phyloP scores from a whole-genome alignment of 768 basidiomycete species.

The Filobasidium wieringae region DNA sequence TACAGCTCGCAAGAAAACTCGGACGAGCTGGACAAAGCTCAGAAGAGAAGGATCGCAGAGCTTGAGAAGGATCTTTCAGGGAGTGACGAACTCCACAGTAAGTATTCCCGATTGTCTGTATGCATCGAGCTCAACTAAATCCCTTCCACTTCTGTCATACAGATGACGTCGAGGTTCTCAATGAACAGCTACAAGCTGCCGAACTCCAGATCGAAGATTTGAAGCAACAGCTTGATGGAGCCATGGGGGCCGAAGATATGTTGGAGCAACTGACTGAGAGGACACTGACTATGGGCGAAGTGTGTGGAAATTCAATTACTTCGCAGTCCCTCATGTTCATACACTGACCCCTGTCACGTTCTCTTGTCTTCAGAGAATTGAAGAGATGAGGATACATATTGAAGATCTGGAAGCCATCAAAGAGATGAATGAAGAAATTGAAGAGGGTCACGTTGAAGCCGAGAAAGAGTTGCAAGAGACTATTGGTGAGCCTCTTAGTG shows the following conservation, averaged over 20 bases:
- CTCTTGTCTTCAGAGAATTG: slow-evolving; percentile 64
- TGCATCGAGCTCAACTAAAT: no score
- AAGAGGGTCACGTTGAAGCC: slow-evolving; percentile 88
- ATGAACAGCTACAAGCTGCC: slow-evolving; percentile 73
- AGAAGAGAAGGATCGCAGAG: slow-evolving; percentile 64
- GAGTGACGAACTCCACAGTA: slow-evolving; percentile 42
- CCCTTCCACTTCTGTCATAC: background rate
- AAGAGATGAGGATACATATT: slow-evolving; percentile 90
- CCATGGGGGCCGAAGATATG: slow-evolving; percentile 90
- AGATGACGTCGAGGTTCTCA: slow-evolving; percentile 69
- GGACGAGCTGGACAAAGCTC: slow-evolving; percentile 74
- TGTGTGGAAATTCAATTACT: slow-evolving; percentile 32
- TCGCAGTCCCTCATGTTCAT: background rate
- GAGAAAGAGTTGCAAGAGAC: slow-evolving; percentile 85
- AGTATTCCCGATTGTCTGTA: no score
- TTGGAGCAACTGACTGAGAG: slow-evolving; percentile 88
- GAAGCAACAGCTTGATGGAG: slow-evolving; percentile 86
- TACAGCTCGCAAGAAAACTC: slow-evolving; percentile 73
- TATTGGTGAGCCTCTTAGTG: slow-evolving; percentile 49
- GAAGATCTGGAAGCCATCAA: slow-evolving; percentile 93
- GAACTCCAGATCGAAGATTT: slow-evolving; percentile 87
- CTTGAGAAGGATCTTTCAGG: slow-evolving; percentile 77
- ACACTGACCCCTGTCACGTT: background rate
- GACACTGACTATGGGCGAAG: slow-evolving; percentile 82
- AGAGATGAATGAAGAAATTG: slow-evolving; percentile 91